These are phyloP conservation scores for Podila epigama DNA, from an alignment of 192 early-diverging fungal species.

Conservation along the genomic window DNA sequence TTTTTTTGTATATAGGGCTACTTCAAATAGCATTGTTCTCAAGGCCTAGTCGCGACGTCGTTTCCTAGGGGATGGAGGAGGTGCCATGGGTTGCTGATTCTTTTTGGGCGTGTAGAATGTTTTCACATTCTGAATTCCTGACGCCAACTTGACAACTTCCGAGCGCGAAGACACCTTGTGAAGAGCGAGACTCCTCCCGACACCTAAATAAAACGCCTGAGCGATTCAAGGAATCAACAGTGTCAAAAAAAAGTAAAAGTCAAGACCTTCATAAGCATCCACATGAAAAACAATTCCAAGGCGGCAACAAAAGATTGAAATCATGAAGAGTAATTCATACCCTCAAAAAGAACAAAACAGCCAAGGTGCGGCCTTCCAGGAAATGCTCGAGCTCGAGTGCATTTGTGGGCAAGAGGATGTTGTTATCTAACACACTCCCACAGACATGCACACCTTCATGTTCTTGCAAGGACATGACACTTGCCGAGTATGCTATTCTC, in stretches of 20 bases:
- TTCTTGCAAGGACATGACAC: conserved; percentile 8
- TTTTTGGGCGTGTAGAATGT: conserved; percentile 8
- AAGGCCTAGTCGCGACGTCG: too few species aligned
- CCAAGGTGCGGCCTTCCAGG: conserved; percentile 2
- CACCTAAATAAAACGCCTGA: not conserved
- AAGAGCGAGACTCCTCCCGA: conserved; percentile 3
- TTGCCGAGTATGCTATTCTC: conserved; percentile 11
- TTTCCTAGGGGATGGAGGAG: too few species aligned
- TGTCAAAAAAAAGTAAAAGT: not conserved
- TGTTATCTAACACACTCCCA: conserved; percentile 1
- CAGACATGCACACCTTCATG: conserved; percentile 13
- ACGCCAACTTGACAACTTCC: not conserved
- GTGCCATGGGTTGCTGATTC: too few species aligned
- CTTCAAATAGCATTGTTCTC: too few species aligned
- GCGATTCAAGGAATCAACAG: not conserved
- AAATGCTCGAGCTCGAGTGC: conserved; percentile 5
- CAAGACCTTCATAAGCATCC: too few species aligned
- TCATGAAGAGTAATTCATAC: conserved; percentile 1
- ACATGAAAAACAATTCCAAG: not conserved
- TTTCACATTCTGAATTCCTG: not conserved
- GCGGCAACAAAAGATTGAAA: not conserved
- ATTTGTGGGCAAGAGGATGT: conserved; percentile 10
- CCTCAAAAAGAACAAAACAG: conserved; percentile 13
- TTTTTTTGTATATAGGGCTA: too few species aligned
- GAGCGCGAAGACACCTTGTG: conserved; percentile 3